A percentile compares a stretch with the other conserved stretches of the same genome.
Evolutionary conservation across 2,329 filamentous ascomycete genomes (phyloP).

Genomic region (Fusarium papillatum): DNA sequence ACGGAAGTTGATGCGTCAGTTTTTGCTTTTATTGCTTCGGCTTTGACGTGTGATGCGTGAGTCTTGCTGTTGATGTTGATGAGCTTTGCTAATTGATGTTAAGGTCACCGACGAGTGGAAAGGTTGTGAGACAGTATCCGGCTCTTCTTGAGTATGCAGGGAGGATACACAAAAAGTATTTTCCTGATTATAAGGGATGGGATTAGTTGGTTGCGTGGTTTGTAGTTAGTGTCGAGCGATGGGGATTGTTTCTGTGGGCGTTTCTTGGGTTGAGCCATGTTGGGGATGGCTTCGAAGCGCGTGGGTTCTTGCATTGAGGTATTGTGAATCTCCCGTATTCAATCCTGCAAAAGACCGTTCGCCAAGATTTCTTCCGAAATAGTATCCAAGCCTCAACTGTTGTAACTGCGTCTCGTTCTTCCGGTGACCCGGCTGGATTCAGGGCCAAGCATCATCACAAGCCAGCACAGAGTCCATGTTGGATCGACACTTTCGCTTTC

Average conservation of each 20-base stretch:
- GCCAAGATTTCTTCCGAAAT: background rate
- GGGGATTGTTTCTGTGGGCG: background rate
- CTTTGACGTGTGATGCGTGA: constrained; percentile 66
- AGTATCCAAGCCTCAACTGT: background rate
- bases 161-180: constrained; percentile 68
- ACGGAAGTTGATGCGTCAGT: constrained; percentile 70
- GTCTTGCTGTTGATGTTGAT: constrained; percentile 41
- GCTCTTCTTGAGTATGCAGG: constrained; percentile 67
- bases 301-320: background rate
- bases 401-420: background rate
- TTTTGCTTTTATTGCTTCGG: constrained; percentile 70
- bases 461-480: background rate
- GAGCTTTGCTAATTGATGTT: constrained; percentile 1
- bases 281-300: background rate
- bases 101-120: constrained; percentile 61
- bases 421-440: background rate
- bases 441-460: background rate
- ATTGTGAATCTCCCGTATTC: background rate
- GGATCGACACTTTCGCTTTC: background rate
- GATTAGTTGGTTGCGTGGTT: background rate
- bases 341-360: background rate
- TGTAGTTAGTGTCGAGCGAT: background rate
- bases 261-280: background rate
- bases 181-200: constrained; percentile 68
- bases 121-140: constrained; percentile 60